Percentiles rank a stretch among this genome's conserved stretches.
Evolutionary conservation across 441 rosid species (phyloP).

Genomic region (Aquilaria agallochum): DNA sequence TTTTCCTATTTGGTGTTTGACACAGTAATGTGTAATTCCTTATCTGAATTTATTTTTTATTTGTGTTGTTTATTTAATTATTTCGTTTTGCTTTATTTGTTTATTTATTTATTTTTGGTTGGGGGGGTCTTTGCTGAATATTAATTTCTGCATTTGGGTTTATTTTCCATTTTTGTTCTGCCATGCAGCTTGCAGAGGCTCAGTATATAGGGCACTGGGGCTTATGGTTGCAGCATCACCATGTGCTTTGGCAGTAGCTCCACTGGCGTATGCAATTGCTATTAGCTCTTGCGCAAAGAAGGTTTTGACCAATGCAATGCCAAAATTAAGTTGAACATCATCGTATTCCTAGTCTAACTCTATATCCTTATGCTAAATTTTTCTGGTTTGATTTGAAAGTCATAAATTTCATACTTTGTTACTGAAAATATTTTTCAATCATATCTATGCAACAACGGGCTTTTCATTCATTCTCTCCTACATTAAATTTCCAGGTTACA

Average conservation of each 20-base stretch:
- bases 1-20: no score
- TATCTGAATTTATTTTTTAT: no score
- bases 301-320: constrained; percentile 31
- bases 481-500: no score
- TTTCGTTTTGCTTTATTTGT: no score
- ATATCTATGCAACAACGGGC: no score
- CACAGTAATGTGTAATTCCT: no score
- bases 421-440: not conserved
- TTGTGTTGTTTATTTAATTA: no score
- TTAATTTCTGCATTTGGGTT: not conserved
- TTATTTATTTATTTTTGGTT: no score
- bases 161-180: constrained; percentile 14
- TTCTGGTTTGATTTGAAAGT: not conserved
- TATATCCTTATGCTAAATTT: not conserved
- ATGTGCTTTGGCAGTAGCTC: constrained; percentile 98
- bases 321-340: not conserved
- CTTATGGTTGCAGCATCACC: constrained; percentile 99
- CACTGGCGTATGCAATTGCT: constrained; percentile 94
- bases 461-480: no score
- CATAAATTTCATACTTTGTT: not conserved
- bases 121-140: not conserved
- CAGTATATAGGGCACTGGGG: constrained; percentile 89
- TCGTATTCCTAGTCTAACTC: constrained; percentile 9
- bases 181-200: constrained; percentile 85
- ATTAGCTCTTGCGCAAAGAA: constrained; percentile 93